Evolutionary conservation across 495 filamentous ascomycete species (phyloP), one percentile per base, ranked within the genome.

Genomic region (Penicillium verhagenii): DNA sequence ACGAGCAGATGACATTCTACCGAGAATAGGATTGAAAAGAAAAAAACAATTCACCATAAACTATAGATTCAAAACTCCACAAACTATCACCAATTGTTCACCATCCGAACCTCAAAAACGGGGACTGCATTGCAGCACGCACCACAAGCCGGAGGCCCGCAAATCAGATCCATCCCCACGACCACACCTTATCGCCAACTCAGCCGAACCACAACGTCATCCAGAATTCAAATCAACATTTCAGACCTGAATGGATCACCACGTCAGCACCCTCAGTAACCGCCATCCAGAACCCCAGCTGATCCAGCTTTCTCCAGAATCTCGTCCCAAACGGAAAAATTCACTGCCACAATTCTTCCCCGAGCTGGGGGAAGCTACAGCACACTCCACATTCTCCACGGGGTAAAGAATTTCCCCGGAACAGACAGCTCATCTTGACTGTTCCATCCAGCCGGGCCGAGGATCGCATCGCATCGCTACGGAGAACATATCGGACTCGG

Each of bases 341-440:
- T 50, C 50, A 63, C 50, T 40, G 25, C 57, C 59, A 53, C 50
- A 8, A 50, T 57, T 50, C 50, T 47, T 44, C 49, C 35, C 47
- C 43, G 31, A 28, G 42, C 25, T 26, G 9, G 39, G 33, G 28
- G n/a, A n/a, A 50, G 19, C 11, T 10, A 21, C 20, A 14, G 10
- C 21, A 16, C 33, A 25, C 42, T 45, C 42, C 42, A 45, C 42
- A 45, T 39, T 50, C 56, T 54, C 42, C 57, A 38, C 42, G 43
- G 57, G 48, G 40, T 50, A 60, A 57, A 60, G 33, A 21, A 26
- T 25, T 50, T 47, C 50, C 33, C 60, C 53, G 53, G 53, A 24
- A 19, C 16, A 38, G 26, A 8, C 33, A 49, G 14, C 48, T 2
- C 26, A 10, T 39, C 24, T 10, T 6, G 16, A 21, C 25, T 16